Evolutionary conservation across 345 rosid species (phyloP).

Genomic region (Alliaria petiolata): DNA sequence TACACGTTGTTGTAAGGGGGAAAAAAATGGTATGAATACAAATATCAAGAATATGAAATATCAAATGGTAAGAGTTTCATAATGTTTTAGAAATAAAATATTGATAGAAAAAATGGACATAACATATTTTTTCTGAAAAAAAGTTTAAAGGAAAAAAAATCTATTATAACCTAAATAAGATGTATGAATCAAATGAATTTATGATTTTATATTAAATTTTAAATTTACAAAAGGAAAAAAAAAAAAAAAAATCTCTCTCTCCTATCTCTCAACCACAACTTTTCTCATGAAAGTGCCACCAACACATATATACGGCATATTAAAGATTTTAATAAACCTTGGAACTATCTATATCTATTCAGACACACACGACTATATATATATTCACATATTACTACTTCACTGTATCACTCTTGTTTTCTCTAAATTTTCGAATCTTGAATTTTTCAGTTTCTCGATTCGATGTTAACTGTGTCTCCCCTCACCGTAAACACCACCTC

Average conservation of each 20-base stretch:
- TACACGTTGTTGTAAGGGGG: not conserved
- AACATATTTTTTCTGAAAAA: not conserved
- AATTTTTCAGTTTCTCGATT: slow-evolving; percentile 4
- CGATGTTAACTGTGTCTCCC: slow-evolving; percentile 78
- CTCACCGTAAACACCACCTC: slow-evolving; percentile 38
- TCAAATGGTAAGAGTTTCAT: not conserved
- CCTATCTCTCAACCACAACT: slow-evolving; percentile 29
- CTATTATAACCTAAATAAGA: not conserved
- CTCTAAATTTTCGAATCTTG: slow-evolving; percentile 1
- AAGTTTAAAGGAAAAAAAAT: not conserved
- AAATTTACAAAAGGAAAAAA: not conserved
- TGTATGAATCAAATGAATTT: too few species aligned
- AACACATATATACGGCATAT: slow-evolving; percentile 21
- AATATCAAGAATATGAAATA: not conserved
- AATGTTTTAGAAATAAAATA: not conserved
- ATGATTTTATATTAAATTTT: not conserved
- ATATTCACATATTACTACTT: not conserved
- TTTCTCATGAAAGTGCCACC: slow-evolving; percentile 17
- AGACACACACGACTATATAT: slow-evolving; percentile 8
- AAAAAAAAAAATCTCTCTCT: not conserved
- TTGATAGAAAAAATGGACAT: not conserved
- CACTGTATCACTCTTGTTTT: slow-evolving; percentile 24
- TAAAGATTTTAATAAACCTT: slow-evolving; percentile 22
- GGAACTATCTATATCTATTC: slow-evolving; percentile 32
- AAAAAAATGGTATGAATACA: not conserved